These are phyloP conservation scores for Cyclotella baltica DNA, from an alignment of 108 stramenopile species.

Conservation along the genomic window DNA sequence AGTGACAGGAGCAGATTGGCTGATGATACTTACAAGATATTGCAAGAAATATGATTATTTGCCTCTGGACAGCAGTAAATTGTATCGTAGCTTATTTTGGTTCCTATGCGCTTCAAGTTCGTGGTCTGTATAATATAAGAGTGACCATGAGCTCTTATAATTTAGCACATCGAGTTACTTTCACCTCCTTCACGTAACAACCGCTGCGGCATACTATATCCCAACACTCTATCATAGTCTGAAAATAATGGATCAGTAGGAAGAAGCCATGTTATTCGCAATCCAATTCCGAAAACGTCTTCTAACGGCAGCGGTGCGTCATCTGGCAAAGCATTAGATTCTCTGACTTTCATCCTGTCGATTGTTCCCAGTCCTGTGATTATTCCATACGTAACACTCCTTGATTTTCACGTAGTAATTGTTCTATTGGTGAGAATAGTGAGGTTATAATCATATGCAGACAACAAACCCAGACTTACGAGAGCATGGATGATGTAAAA, in stretches of 20 bases:
- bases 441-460: too few relatives aligned
- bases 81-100: neutral
- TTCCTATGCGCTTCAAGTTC: neutral
- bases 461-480: slow-evolving; percentile 17
- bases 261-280: slow-evolving; percentile 71
- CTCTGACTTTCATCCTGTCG: slow-evolving; percentile 75
- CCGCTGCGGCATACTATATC: slow-evolving; percentile 79
- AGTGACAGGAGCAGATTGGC: slow-evolving; percentile 50
- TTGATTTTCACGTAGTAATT: too few relatives aligned
- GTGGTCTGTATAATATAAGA: neutral
- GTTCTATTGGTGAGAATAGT: too few relatives aligned
- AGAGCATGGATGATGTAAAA: slow-evolving; percentile 81
- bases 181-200: slow-evolving; percentile 68
- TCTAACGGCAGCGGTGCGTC: slow-evolving; percentile 73
- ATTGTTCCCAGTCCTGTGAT: slow-evolving; percentile 93
- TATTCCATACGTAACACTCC: slow-evolving; percentile 83
- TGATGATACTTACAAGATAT: slow-evolving; percentile 48
- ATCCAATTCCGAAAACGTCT: slow-evolving; percentile 83
- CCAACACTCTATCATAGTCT: slow-evolving; percentile 82
- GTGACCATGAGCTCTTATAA: neutral
- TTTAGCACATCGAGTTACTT: slow-evolving; percentile 25
- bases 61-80: neutral
- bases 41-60: slow-evolving; percentile 23
- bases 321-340: slow-evolving; percentile 41
- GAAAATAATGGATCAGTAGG: slow-evolving; percentile 84